Evolutionary conservation across 345 rosid species (phyloP), one percentile per base, ranked within the genome.

Genomic region (Balakata baccata): DNA sequence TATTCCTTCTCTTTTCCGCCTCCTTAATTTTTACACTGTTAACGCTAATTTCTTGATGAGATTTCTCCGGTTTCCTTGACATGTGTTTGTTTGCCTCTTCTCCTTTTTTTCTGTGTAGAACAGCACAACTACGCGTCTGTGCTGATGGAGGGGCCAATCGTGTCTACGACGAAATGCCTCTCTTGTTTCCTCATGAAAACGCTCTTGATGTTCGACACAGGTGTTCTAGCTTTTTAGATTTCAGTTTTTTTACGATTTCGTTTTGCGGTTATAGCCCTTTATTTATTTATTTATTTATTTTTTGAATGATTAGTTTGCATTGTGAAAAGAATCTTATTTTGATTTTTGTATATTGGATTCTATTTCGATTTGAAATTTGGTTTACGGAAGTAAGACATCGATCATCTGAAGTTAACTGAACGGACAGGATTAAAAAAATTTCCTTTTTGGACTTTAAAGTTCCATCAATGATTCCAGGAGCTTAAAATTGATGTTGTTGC

Each of bases 141-240:
- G 99, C 98, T 64, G 99, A 96, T 80, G 99, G 99, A 18, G 99
- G 99, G 68, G 99, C 99, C 59, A 96, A 96, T 76, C 99, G 98
- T 4, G 49, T 96, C 77, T 90, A 73, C 79, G 99, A 96, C 43
- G 98, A 93, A 68, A 84, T 96, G 80, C 97, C 99, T 73, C 86
- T 59, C 11, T 78, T 91, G 57, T 78, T 91, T 61, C 95, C 97
- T 25, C 29, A 20, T 2, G 89, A 91, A 69, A 90, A 87, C 64
- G 88, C 90, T 76, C 57, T 66, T 6, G 69, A 63, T 68, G 78
- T 96, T 65, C 84, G 98, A 52, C 76, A 69, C 75, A 89, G 97
- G 99, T 94, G 73, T 0, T 18, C 2, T 69, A 9, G 17, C 2
- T 54, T 23, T 25, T 64, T 5, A 9, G 58, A 18, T 2, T 50